phyloP scores from a whole-genome alignment of 371 early-diverging fungal genomes.

The Massospora cicadina region DNA sequence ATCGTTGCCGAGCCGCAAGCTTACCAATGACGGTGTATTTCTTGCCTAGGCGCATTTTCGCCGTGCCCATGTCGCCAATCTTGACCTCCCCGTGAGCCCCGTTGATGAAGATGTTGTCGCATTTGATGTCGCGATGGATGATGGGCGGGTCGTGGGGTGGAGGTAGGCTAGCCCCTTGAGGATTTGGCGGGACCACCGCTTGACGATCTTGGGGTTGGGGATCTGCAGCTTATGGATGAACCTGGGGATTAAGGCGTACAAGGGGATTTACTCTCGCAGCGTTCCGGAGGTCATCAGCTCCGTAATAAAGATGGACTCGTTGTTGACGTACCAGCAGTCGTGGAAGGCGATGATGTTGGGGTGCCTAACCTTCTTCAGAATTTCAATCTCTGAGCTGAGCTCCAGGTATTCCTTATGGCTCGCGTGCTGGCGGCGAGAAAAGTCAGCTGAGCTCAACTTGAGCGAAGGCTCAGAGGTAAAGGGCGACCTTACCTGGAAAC shows the following conservation, averaged over 20 bases:
- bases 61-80: conserved; percentile 85
- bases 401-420: conserved; percentile 47
- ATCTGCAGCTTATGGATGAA: conserved; percentile 47
- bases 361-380: conserved; percentile 61
- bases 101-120: conserved; percentile 82
- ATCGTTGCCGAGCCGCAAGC: conserved; percentile 13
- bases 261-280: conserved; percentile 27
- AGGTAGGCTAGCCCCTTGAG: conserved; percentile 69
- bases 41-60: conserved; percentile 16
- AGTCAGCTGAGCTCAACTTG: conserved; percentile 39
- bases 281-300: conserved; percentile 92
- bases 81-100: conserved; percentile 82
- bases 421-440: conserved; percentile 18
- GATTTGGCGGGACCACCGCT: conserved; percentile 67
- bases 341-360: conserved; percentile 75
- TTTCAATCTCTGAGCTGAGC: conserved; percentile 59
- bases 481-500: conserved; percentile 31
- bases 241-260: conserved; percentile 11
- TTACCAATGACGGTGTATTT: conserved; percentile 55
- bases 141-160: conserved; percentile 72
- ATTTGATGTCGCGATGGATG: conserved; percentile 80
- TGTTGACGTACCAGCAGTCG: conserved; percentile 58
- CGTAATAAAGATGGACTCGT: conserved; percentile 70
- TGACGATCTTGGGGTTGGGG: conserved; percentile 51
- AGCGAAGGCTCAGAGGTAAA: conserved; percentile 33